Evolutionary conservation across 116 monocot species (phyloP).

Genomic region (Iris pallida): DNA sequence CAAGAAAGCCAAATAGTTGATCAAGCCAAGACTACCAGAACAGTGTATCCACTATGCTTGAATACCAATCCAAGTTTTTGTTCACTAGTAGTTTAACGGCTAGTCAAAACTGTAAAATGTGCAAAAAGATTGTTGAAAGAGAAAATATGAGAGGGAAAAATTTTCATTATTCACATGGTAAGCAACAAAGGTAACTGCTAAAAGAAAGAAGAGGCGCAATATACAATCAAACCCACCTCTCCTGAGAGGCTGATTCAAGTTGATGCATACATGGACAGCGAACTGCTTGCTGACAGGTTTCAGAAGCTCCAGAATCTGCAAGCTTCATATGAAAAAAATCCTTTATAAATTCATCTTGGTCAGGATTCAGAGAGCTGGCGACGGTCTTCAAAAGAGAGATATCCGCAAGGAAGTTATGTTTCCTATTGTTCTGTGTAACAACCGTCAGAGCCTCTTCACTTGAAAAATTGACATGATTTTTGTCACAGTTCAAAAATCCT

Average conservation of each 20-base stretch:
- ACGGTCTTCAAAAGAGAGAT: too few relatives aligned
- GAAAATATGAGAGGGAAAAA: too few relatives aligned
- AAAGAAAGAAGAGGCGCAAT: not conserved
- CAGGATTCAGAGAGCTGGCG: slow-evolving; percentile 5
- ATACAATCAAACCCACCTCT: slow-evolving; percentile 34
- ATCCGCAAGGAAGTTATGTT: not conserved
- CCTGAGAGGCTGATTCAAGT: slow-evolving; percentile 26
- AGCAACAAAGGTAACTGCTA: too few relatives aligned
- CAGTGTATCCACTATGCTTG: too few relatives aligned
- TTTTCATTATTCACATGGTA: too few relatives aligned
- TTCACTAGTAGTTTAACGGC: too few relatives aligned
- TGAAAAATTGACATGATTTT: slow-evolving; percentile 2
- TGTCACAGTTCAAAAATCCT: slow-evolving; percentile 2
- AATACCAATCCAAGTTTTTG: too few relatives aligned
- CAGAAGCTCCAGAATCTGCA: slow-evolving; percentile 28
- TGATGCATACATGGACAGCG: slow-evolving; percentile 48
- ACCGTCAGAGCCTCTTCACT: slow-evolving; percentile 5
- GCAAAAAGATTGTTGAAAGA: too few relatives aligned
- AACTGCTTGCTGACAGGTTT: slow-evolving; percentile 42
- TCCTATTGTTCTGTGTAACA: not conserved
- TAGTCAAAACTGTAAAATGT: too few relatives aligned
- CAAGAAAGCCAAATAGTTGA: too few relatives aligned
- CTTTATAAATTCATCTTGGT: slow-evolving; percentile 22
- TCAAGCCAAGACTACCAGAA: too few relatives aligned
- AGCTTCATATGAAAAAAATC: slow-evolving; percentile 38